A percentile compares a stretch with the other conserved stretches of the same genome.
phyloP scores from a whole-genome alignment of 1,139 yeast genomes.

The Suhomyces panamericanus region DNA sequence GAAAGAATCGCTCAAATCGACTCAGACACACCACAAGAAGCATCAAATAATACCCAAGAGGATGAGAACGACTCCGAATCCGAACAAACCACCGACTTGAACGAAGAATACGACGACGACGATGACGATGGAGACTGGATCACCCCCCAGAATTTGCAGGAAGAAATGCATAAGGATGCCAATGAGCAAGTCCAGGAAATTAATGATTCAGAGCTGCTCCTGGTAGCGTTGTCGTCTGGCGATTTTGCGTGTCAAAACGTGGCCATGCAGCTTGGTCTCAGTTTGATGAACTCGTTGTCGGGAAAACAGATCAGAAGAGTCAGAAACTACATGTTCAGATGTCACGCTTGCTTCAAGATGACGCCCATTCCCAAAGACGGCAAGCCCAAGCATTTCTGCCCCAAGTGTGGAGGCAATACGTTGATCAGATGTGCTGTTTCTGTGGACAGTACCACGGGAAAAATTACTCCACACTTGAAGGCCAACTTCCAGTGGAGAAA shows the following conservation, averaged over 20 bases:
- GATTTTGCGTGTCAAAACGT: slow-evolving; percentile 98
- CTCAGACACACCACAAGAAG: slow-evolving; percentile 7
- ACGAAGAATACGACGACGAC: slow-evolving; percentile 52
- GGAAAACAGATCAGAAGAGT: slow-evolving; percentile 85
- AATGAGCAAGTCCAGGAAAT: slow-evolving; percentile 45
- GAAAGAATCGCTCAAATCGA: slow-evolving; percentile 17
- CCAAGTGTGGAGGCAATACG: slow-evolving; percentile 94
- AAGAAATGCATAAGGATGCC: slow-evolving; percentile 65
- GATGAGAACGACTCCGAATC: not conserved
- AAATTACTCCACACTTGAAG: slow-evolving; percentile 85
- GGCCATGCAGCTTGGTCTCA: slow-evolving; percentile 84
- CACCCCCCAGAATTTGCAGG: slow-evolving; percentile 78
- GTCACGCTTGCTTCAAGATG: slow-evolving; percentile 93
- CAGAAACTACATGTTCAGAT: slow-evolving; percentile 89
- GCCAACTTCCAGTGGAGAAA: slow-evolving; percentile 92
- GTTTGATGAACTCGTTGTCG: slow-evolving; percentile 78
- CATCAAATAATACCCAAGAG: not conserved
- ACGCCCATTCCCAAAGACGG: slow-evolving; percentile 78
- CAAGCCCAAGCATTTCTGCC: slow-evolving; percentile 82
- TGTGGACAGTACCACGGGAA: slow-evolving; percentile 76
- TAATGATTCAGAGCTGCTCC: slow-evolving; percentile 29
- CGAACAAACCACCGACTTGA: slow-evolving; percentile 11
- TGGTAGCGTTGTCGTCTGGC: slow-evolving; percentile 87
- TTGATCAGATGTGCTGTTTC: slow-evolving; percentile 88
- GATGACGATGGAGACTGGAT: slow-evolving; percentile 96